Evolutionary conservation across 1,139 yeast genomes (phyloP).

Genomic region (Blastobotrys niveus): DNA sequence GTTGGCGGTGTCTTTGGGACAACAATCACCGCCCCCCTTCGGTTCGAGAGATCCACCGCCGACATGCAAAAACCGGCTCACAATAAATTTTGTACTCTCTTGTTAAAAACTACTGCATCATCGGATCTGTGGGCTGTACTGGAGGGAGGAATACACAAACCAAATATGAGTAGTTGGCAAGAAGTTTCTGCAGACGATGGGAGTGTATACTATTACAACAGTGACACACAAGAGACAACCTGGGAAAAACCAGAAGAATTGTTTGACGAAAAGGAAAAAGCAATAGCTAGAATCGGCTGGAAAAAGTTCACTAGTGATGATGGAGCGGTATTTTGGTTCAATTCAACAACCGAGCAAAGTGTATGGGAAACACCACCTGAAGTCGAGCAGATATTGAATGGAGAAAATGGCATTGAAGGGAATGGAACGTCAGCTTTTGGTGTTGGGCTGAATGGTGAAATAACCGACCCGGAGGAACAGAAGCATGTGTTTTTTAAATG

Average conservation of each 20-base stretch:
- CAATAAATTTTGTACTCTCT: too few relatives aligned
- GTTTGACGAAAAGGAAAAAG: constrained; percentile 33
- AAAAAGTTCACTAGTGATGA: constrained; percentile 57
- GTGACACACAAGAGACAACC: constrained; percentile 60
- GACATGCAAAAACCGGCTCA: too few relatives aligned
- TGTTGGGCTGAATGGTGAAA: not conserved
- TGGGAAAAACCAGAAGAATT: constrained; percentile 75
- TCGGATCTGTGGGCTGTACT: too few relatives aligned
- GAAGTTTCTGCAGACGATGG: constrained; percentile 61
- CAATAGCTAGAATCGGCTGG: constrained; percentile 50
- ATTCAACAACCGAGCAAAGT: constrained; percentile 57
- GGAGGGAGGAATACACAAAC: not conserved
- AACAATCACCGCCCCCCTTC: too few relatives aligned
- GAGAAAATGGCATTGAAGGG: not conserved
- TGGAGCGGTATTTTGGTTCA: constrained; percentile 68
- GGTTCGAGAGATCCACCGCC: too few relatives aligned
- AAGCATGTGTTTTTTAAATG: constrained; percentile 47
- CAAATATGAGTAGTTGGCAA: constrained; percentile 50
- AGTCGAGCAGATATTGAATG: constrained; percentile 17
- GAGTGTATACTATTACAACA: constrained; percentile 63
- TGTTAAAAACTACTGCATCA: too few relatives aligned
- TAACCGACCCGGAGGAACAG: constrained; percentile 33
- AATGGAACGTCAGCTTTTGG: not conserved
- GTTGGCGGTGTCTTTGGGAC: too few relatives aligned
- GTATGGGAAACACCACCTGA: constrained; percentile 74